phyloP scores from a whole-genome alignment of 2,329 filamentous ascomycete species.

The Scytalidium lignicola region DNA sequence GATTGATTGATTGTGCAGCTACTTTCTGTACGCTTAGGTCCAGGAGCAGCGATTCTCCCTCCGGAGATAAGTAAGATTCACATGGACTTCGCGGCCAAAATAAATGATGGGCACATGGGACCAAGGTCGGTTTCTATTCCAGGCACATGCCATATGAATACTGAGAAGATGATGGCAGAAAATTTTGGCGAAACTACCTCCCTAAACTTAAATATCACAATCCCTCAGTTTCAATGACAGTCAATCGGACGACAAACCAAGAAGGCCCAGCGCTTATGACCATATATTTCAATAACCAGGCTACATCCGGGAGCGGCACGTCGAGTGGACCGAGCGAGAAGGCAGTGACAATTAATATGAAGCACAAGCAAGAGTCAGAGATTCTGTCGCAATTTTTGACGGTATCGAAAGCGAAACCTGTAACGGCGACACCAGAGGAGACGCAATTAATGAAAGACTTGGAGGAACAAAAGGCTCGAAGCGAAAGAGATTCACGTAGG shows the following conservation, averaged over 20 bases:
- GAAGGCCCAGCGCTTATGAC: conserved; percentile 55
- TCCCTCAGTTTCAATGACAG: conserved; percentile 74
- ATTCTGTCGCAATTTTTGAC: conserved; percentile 60
- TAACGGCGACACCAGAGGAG: conserved; percentile 57
- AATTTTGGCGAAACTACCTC: conserved; percentile 82
- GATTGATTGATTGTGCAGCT: conserved; percentile 44
- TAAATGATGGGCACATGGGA: conserved; percentile 65
- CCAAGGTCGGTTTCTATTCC: conserved; percentile 50
- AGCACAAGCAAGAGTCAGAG: conserved; percentile 50
- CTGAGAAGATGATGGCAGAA: conserved; percentile 46
- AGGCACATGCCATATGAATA: neutral
- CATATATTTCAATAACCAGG: conserved; percentile 51
- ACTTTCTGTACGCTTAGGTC: conserved; percentile 70
- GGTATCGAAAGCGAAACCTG: conserved; percentile 53
- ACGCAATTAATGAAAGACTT: conserved; percentile 51
- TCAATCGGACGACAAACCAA: conserved; percentile 62
- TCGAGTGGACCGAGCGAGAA: conserved; percentile 44
- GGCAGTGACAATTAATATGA: conserved; percentile 55
- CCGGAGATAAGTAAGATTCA: conserved; percentile 70
- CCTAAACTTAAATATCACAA: conserved; percentile 93
- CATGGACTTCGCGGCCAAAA: conserved; percentile 61
- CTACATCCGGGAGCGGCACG: conserved; percentile 7
- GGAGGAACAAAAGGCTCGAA: conserved; percentile 46
- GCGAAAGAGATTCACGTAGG: conserved; percentile 48
- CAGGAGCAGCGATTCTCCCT: conserved; percentile 77